Evolutionary conservation across 371 early-diverging fungal genomes (phyloP), one percentile per base, ranked within the genome.

Genomic region (Mucor plumbeus): DNA sequence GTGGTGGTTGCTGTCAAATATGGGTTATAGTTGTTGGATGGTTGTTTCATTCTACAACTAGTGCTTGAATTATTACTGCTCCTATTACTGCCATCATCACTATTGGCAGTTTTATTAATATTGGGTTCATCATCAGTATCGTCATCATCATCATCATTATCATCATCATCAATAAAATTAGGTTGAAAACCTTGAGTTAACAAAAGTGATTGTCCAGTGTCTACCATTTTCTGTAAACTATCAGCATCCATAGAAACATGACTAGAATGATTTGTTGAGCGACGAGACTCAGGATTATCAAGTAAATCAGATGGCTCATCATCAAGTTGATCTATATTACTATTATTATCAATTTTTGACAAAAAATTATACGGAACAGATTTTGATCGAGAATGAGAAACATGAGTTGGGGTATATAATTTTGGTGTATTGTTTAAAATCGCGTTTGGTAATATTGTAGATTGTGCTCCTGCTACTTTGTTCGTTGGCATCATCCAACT

Each of bases 161-260:
- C 58, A 13, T 36, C 21, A 38, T 59, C 65, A 10, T 68, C 70
- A 10, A 59, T 60, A 15, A 72, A 68, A 9, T 63, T 63, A 5
- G 79, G 77, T 44, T 50, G 63, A 62, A 76, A 76, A 17, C 70
- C 56, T 17, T 76, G 68, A 7, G 79, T 79, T 36, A 79, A 33
- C 34, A 79, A 39, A n/a, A 79, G 47, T 3, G 79, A 74, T 40
- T 73, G 72, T 5, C 77, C 75, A 10, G 69, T 73, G 31, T 74
- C 71, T 17, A 75, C 68, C 6, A 67, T 67, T 33, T 67, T 54
- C 44, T 60, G 43, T 21, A 67, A 8, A 21, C 61, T 60, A 26
- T 65, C 47, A 7, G 59, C 26, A 31, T 61, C 60, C 50, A 67
- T 15, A 13, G 67, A 67, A 11, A 34, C 47, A 26, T 58, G 65